Percentiles rank a stretch among this genome's conserved stretches.
These are phyloP conservation scores for Phytophthora rubi DNA, from an alignment of 352 stramenopile species.

Conservation along the genomic window DNA sequence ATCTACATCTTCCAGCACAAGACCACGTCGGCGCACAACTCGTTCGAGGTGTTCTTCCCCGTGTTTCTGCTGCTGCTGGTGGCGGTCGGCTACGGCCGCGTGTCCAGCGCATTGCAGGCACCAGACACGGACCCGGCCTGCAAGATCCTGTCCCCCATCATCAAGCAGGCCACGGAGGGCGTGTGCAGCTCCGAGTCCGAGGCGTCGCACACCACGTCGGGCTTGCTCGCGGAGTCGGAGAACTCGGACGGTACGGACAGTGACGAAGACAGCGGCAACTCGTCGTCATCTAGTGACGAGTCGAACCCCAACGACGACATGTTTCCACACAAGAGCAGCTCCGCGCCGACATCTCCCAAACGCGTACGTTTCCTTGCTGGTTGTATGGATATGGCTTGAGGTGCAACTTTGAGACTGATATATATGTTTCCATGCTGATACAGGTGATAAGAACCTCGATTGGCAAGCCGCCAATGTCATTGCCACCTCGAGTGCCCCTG, in stretches of 20 bases:
- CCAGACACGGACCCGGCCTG: conserved; percentile 58
- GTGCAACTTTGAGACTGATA: conserved; percentile 16
- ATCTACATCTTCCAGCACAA: conserved; percentile 63
- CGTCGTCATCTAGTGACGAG: conserved; percentile 78
- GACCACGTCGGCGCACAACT: conserved; percentile 56
- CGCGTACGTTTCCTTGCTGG: conserved; percentile 22
- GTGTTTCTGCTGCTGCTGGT: conserved; percentile 65
- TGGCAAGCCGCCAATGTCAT: conserved; percentile 36
- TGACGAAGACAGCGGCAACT: conserved; percentile 78
- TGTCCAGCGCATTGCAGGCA: conserved; percentile 72
- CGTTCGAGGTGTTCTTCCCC: conserved; percentile 76
- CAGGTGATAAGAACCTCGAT: conserved; percentile 20
- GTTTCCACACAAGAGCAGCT: conserved; percentile 41
- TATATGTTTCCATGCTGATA: conserved; percentile 1
- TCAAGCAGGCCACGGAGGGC: conserved; percentile 33
- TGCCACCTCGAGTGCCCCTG: conserved; percentile 37
- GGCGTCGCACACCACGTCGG: conserved; percentile 40
- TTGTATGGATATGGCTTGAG: neutral
- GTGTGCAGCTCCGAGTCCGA: conserved; percentile 29
- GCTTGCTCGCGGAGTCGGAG: conserved; percentile 74
- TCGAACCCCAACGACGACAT: conserved; percentile 48
- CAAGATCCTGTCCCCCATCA: conserved; percentile 68
- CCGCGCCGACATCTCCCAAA: conserved; percentile 33
- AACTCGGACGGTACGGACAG: conserved; percentile 82
- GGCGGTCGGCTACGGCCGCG: conserved; percentile 77